Evolutionary conservation across 2,329 filamentous ascomycete genomes (phyloP), one percentile per base, ranked within the genome.

Genomic region (Botrytis galanthina): DNA sequence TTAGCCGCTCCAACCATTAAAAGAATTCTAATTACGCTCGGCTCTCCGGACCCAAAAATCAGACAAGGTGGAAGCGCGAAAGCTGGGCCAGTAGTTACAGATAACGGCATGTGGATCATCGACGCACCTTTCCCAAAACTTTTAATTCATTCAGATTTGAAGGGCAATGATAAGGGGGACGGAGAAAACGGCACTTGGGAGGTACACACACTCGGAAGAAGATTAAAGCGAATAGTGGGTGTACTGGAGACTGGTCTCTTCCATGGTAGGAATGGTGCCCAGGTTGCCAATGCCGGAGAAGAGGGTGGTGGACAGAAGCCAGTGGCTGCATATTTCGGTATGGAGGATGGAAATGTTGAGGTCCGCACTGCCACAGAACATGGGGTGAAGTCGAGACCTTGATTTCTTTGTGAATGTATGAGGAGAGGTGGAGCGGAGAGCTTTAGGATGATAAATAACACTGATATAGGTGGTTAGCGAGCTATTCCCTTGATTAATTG

Each of bases 201-300:
- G 76, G 93, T 98, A 9, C 88, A 91, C 76, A 86, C 86, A 51
- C 85, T 99, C 68, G 91, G 93, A 12, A 86, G 87, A 76, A 87
- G 88, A 78, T 91, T 98, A 80, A 94, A 97, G 82, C 86, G 87
- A 77, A 92, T 97, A 76, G 91, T 92, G 1, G 96, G 96, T 68
- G 93, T 99, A 14, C 86, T 98, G 71, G 96, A 97, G 81, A 95
- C 97, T 42, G 96, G 96, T 22, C 87, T 99, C 63, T 99, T 99
- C 85, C 89, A 90, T 60, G 95, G 95, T 5, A 81, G 90, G 79
- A 95, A 95, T 74, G 95, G 95, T 0, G 85, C 89, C 26, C 86
- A 97, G 81, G 88, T 89, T 74, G 88, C 87, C 60, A 85, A 87
- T 72, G 85, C 87, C 74, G 86, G 89, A 76, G 83, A 86, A 79